Base-by-base conservation (phyloP, 257 asterid genomes). In the Paraleonurus japonicus region DNA sequence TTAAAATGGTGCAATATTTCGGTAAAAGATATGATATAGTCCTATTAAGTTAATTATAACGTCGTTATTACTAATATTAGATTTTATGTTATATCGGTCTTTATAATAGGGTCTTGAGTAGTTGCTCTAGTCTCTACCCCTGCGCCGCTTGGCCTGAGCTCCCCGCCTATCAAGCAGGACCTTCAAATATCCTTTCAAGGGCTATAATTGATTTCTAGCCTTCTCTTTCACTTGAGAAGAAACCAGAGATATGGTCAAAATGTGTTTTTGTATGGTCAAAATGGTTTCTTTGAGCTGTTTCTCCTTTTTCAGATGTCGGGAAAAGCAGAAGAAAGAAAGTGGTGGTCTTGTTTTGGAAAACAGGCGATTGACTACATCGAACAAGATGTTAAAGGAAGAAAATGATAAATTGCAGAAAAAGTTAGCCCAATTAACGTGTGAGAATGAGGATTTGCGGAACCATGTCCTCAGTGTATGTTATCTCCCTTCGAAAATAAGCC, bases 301-400 rank as follows among this genome's bases (percentile, higher is more conserved):
- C 35, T 28, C 45, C 53, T 33, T 59, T 55, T 65, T 30, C 72
- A 86, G 89, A 78, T 51, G 81, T 27, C 84, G 81, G 23, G 81
- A 80, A 48, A 81, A 74, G 78, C 80, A 79, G 71, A 71, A 45
- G 72, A 86, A 75, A 69, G 85, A 66, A 69, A 65, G 20, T 17
- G 50, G 37, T 2, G 72, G 61, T 6, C 72, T 70, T 58, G 75
- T 27, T 5, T 60, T 16, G 10, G 77, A 81, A 61, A 84, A 75
- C 73, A 74, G 60, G 78, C 73, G 67, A 35, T 57, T 86, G 67
- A 13, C 37, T 55, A 53, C 66, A 10, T 53, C 79, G 19, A 76
- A 74, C n/a, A 74, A 60, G 57, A 12, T 74, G 20, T 28, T 82
- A 32, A 63, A 35, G 83, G 81, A 79, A 54, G 83, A 78, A 58